Evolutionary conservation across 768 basidiomycete genomes (phyloP), one percentile per base, ranked within the genome.

Genomic region (Pleurotus ostreatus): DNA sequence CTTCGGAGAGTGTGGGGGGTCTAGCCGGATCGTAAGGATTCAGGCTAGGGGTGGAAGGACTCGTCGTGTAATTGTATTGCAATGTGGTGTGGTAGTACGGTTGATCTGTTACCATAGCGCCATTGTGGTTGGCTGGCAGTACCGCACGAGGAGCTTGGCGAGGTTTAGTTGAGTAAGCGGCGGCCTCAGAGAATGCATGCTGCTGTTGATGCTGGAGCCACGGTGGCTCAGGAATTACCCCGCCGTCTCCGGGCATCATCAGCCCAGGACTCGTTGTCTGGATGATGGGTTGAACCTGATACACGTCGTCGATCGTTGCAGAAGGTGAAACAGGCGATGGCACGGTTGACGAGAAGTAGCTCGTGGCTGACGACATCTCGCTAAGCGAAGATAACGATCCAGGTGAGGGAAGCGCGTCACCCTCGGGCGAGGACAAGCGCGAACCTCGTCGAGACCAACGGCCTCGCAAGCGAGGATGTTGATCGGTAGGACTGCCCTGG

Each of bases 391-490:
- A 56, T 15, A 60, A 40, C 20, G 60, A 57, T 26, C 55, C 56
- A 34, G 65, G 56, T 2, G 65, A 62, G 39, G 63, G 56, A 37
- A 62, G 47, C 40, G 44, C 45, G 34, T 73, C 74, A 48, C 62
- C 63, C 54, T 77, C 71, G 39, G 74, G 72, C 30, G 74, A 73
- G 12, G 74, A 72, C 49, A 74, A 34, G 20, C 67, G 67, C 49
- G 74, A 71, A 13, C 67, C 66, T 51, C 69, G 65, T 46, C 68
- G 66, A 30, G 68, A 62, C 65, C 70, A 63, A 57, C 56, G 57
- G 44, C 63, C 66, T 47, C 38, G 54, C 26, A 46, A 45, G 34
- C 54, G 54, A 55, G 43, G 54, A 25, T 55, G 16, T n/a, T 54
- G 54, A 55, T 55, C 54, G 41, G 54, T 55, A 12, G 43, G 69